These are phyloP conservation scores for Hippophae tibetana DNA, from an alignment of 306 rosid genomes.

Conservation along the genomic window DNA sequence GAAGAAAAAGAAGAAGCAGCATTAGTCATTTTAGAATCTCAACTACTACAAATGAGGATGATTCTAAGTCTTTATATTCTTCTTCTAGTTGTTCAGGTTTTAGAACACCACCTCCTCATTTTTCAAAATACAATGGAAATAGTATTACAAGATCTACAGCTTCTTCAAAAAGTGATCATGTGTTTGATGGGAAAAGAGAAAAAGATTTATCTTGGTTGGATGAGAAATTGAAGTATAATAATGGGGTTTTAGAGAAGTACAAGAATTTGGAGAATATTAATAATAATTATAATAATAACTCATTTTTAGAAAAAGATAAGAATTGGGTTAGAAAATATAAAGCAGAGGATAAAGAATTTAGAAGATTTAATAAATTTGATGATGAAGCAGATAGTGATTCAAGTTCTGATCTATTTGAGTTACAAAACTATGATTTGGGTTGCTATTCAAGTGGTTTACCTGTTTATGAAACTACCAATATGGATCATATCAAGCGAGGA, in stretches of 20 bases:
- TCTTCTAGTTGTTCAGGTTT: conserved; percentile 65
- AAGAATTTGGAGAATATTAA: conserved; percentile 30
- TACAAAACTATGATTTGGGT: conserved; percentile 89
- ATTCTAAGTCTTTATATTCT: conserved; percentile 51
- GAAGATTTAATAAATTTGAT: conserved; percentile 36
- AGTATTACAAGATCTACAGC: conserved; percentile 24
- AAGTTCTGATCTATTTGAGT: conserved; percentile 88
- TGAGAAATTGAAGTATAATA: conserved; percentile 23
- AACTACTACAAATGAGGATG: conserved; percentile 17
- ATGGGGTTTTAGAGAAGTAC: conserved; percentile 37
- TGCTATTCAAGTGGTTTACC: conserved; percentile 69
- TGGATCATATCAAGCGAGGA: conserved; percentile 81
- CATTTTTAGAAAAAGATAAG: conserved; percentile 17
- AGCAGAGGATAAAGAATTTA: background rate
- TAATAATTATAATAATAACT: conserved; percentile 18
- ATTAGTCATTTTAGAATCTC: conserved; percentile 84
- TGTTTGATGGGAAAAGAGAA: conserved; percentile 39
- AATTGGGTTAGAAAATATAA: too few species aligned
- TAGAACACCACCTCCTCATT: conserved; percentile 67
- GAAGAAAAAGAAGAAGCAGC: conserved; percentile 67
- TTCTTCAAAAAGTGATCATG: conserved; percentile 11
- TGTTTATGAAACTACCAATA: conserved; percentile 91
- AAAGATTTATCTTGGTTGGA: conserved; percentile 33
- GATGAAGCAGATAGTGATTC: conserved; percentile 92
- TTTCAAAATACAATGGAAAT: conserved; percentile 26